A percentile compares a stretch with the other conserved stretches of the same genome.
Conservation (phyloP, 2,329 filamentous ascomycete species). For the Myriosclerotinia duriaeana region DNA sequence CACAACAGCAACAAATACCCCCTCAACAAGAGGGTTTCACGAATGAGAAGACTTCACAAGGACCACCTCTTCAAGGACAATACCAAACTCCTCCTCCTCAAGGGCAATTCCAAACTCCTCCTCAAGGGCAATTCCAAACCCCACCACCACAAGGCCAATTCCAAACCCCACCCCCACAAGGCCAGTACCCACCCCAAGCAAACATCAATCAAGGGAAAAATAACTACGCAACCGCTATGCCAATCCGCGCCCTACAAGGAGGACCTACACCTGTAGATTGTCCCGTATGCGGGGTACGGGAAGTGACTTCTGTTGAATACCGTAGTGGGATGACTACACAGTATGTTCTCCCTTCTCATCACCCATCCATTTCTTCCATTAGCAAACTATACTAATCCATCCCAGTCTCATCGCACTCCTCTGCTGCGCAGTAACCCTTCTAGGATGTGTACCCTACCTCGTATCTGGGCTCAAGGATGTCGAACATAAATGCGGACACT, state of each 20-base stretch:
- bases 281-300: constrained; percentile 31
- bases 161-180: constrained; percentile 9
- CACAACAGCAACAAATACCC: constrained; percentile 5
- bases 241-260: constrained; percentile 25
- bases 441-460: constrained; percentile 47
- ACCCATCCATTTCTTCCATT: background rate
- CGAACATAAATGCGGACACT: constrained; percentile 47
- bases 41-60: background rate
- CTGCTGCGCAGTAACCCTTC: constrained; percentile 34
- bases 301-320: constrained; percentile 30
- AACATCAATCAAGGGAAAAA: constrained; percentile 14
- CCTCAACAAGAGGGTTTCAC: constrained; percentile 16
- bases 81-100: constrained; percentile 9
- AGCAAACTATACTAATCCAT: background rate
- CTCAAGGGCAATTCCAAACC: background rate
- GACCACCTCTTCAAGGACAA: constrained; percentile 1
- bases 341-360: constrained; percentile 25
- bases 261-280: constrained; percentile 31
- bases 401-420: constrained; percentile 29
- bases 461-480: constrained; percentile 47
- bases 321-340: constrained; percentile 30
- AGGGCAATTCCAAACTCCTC: constrained; percentile 4
- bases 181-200: constrained; percentile 13
- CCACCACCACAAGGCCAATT: constrained; percentile 1
- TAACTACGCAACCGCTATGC: constrained; percentile 28